Conservation (phyloP, 2,329 filamentous ascomycete species). For the Alternaria gansuensis region DNA sequence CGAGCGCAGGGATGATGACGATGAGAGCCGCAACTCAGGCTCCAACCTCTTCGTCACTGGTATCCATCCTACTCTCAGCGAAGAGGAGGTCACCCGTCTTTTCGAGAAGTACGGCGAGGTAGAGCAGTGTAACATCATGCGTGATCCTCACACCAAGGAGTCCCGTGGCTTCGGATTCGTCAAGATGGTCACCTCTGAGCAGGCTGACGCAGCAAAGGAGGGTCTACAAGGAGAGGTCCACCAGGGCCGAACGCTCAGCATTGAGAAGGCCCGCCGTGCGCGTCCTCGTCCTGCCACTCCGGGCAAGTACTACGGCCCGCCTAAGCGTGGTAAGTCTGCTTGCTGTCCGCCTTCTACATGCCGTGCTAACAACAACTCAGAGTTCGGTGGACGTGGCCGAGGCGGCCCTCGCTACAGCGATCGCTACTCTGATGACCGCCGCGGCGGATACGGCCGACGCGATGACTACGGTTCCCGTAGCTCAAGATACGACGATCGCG, state of each 20-base stretch:
- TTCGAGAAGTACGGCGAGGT: slow-evolving; percentile 99
- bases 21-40: slow-evolving; percentile 87
- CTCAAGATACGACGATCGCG: slow-evolving; percentile 53
- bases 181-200: slow-evolving; percentile 95
- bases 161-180: slow-evolving; percentile 99
- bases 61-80: slow-evolving; percentile 90
- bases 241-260: slow-evolving; percentile 94
- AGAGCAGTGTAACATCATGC: slow-evolving; percentile 99
- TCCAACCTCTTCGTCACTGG: slow-evolving; percentile 99
- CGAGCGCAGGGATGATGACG: slow-evolving; percentile 70
- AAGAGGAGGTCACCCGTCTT: slow-evolving; percentile 89
- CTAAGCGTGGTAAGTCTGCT: slow-evolving; percentile 82
- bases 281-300: slow-evolving; percentile 95
- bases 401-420: slow-evolving; percentile 62
- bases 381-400: slow-evolving; percentile 56
- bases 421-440: slow-evolving; percentile 58
- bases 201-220: slow-evolving; percentile 96
- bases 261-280: slow-evolving; percentile 96
- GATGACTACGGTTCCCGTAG: slow-evolving; percentile 58
- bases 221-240: slow-evolving; percentile 94
- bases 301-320: slow-evolving; percentile 98
- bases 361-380: slow-evolving; percentile 43
- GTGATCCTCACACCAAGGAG: slow-evolving; percentile 97
- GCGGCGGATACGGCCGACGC: slow-evolving; percentile 56
- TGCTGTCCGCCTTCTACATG: not conserved